Base-by-base conservation (phyloP, 2,329 filamentous ascomycete species). In the Neoarthrinium moseri region DNA sequence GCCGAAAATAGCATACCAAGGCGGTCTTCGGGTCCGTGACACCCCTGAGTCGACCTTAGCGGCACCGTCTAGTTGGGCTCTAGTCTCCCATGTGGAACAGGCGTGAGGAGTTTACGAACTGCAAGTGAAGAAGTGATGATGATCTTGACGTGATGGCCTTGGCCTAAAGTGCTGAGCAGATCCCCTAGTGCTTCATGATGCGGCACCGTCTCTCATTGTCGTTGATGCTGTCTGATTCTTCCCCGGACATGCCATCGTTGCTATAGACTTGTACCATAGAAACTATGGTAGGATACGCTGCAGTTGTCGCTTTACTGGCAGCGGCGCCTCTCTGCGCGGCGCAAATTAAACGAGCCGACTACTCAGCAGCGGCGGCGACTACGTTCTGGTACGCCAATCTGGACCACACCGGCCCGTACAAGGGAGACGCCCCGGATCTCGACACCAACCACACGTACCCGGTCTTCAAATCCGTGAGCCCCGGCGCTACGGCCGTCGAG, bases 371-470 rank as follows among this genome's bases (percentile, higher is more conserved):
- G 26, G 8, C 26, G n/a, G 37, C 45, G n/a, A 43, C 45, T 13
- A 60, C 54, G 37, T 73, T 67, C 52, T 72, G 69, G 67, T 72
- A 73, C 53, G 57, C 68, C 27, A 67, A 68, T 43, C 61, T 73
- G 55, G 68, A 73, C 42, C 70, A 73, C 47, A 62, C 60, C 1
- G 62, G 59, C 2, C 18, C 56, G 1, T 44, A 60, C 13, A 61
- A 69, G 6, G 69, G 70, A 6, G 71, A 60, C 44, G 68, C 69
- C 2, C 70, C 69, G 2, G 65, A 72, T 34, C 61, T 72, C 4
- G 68, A 66, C 27, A 54, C 54, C 17, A 65, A 71, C 48, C 60
- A 51, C 42, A 52, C 48, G 10, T 73, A 73, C 43, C 53, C 61
- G 1, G 67, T 73, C 13, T 72, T 57, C 52, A 65, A 62, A 51